Evolutionary conservation across 345 rosid species (phyloP), one percentile per base, ranked within the genome.

Genomic region (Microthlaspi erraticum): DNA sequence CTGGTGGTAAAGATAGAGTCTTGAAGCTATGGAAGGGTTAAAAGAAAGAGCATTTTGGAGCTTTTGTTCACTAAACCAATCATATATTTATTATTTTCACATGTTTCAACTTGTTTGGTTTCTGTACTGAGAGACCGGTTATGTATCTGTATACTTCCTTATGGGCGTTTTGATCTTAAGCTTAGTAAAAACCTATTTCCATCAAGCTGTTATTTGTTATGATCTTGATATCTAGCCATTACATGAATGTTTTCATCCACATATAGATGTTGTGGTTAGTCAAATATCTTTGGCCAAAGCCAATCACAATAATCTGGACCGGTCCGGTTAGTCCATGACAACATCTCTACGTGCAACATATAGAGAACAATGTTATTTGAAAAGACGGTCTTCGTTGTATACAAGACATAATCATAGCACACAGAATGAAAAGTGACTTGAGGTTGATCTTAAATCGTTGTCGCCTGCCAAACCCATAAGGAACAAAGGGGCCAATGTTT

Each of bases 21-120:
- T 74, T 94, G 86, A 91, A 94, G 82, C 80, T 91, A 48, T 91
- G 97, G 99, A 88, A 91, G 88, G 96, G 97, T 7, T 94, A 85
- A 75, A 63, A 56, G 23, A 14, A 60, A 10, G 6, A 51, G 5
- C 49, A 41, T 39, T 19, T 18, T 65, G 18, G 62, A 64, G 34
- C 1, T 39, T 60, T 50, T 70, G 67, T 60, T 49, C 31, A 12
- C 9, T 49, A 4, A 17, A 17, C 26, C 51, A 36, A 16, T 52
- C 36, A 64, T 50, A 37, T 48, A 36, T 49, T 60, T n/a, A 14
- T 32, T 41, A 23, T 52, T 16, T 36, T 20, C 23, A 20, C 23
- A 20, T 20, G 2, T 23, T 68, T 57, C 8, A n/a, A n/a, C 26
- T 36, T 68, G 55, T 20, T 33, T 56, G 34, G 34, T 43, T 29